These are phyloP conservation scores for Calonectria pauciramosa DNA, from an alignment of 2,329 filamentous ascomycete species.

Conservation along the genomic window DNA sequence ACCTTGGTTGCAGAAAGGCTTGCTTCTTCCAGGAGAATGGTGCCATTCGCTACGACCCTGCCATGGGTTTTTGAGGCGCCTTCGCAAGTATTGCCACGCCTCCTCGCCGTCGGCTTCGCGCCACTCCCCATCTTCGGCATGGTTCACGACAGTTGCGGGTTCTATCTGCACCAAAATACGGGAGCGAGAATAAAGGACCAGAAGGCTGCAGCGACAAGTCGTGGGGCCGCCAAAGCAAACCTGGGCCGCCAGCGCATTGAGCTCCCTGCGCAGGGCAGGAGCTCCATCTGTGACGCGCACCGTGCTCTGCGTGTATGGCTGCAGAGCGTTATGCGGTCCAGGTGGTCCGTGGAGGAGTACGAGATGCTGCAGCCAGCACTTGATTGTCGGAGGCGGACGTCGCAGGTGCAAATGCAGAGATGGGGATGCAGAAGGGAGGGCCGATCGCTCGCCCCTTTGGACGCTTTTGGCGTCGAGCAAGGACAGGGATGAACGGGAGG, in stretches of 20 bases:
- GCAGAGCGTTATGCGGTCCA: background rate
- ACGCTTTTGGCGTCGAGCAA: constrained; percentile 11
- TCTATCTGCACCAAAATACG: background rate
- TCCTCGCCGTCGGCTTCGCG: constrained; percentile 1
- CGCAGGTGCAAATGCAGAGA: background rate
- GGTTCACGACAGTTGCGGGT: background rate
- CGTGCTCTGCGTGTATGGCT: background rate
- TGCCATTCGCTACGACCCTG: constrained; percentile 37
- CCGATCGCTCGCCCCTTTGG: constrained; percentile 21
- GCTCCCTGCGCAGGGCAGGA: background rate
- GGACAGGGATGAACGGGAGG: constrained; percentile 23
- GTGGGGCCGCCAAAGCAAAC: background rate
- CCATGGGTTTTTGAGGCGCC: constrained; percentile 3
- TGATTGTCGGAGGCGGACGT: background rate
- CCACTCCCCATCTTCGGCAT: background rate
- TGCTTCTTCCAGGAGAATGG: constrained; percentile 39
- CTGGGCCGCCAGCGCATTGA: background rate
- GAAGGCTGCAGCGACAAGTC: background rate
- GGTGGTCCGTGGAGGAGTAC: background rate
- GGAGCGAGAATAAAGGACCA: background rate
- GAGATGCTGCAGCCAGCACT: background rate
- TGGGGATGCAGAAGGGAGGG: background rate
- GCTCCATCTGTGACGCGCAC: background rate
- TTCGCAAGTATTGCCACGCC: constrained; percentile 16
- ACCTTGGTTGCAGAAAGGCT: constrained; percentile 37